These are phyloP conservation scores for Acanthamoeba rhysodes DNA, from an alignment of 208 protist species.

Conservation along the genomic window DNA sequence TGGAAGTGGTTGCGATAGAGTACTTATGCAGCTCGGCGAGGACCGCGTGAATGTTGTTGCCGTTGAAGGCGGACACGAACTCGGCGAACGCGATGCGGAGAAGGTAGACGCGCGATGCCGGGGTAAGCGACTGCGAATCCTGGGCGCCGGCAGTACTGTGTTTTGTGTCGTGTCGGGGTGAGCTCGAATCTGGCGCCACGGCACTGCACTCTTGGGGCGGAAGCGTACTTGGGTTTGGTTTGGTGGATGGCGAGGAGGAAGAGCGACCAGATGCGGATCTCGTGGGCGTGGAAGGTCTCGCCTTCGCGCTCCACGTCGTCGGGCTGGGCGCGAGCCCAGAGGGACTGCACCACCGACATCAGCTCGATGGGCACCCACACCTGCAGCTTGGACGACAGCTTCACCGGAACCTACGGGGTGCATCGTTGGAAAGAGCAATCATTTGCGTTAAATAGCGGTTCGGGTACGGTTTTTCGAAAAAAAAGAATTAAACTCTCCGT, in stretches of 20 bases:
- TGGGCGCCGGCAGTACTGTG: background rate
- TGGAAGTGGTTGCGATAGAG: background rate
- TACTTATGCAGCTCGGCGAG: slow-evolving; percentile 60
- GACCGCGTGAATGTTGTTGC: slow-evolving; percentile 66
- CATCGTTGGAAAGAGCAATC: background rate
- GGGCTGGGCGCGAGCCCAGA: slow-evolving; percentile 68
- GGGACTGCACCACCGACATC: slow-evolving; percentile 70
- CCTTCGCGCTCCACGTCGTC: slow-evolving; percentile 48
- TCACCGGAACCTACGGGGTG: slow-evolving; percentile 47
- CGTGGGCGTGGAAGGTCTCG: slow-evolving; percentile 41
- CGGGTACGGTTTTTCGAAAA: no score
- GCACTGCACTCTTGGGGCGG: no score
- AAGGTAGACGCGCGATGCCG: slow-evolving; percentile 50
- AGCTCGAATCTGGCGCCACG: no score
- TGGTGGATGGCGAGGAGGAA: slow-evolving; percentile 57
- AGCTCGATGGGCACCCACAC: slow-evolving; percentile 70
- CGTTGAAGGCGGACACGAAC: slow-evolving; percentile 48
- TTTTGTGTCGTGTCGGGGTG: background rate
- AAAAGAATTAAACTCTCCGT: no score
- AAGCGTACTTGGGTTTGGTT: slow-evolving; percentile 50
- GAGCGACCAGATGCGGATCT: slow-evolving; percentile 70
- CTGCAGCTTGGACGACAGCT: slow-evolving; percentile 73
- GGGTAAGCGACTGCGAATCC: slow-evolving; percentile 45
- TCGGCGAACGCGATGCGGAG: slow-evolving; percentile 69
- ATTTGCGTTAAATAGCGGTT: no score